Conservation (phyloP, 148 eudicot genomes). For the Vaccinium corymbosum region DNA sequence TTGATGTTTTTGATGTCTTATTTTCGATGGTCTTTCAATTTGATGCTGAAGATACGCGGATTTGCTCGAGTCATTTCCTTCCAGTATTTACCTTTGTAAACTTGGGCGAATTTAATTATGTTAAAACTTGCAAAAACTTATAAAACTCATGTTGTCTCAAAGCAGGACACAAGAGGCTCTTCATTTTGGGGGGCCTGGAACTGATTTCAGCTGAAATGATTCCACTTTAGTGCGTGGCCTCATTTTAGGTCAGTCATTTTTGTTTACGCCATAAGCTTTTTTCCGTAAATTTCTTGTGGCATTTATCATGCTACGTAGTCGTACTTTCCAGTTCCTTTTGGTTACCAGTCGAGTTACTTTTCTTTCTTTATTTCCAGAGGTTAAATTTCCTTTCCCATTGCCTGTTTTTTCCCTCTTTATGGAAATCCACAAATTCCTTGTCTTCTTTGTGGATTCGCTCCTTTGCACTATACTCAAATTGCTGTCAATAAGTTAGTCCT, state of each 20-base stretch:
- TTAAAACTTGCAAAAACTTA: constrained; percentile 56
- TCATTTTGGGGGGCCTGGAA: constrained; percentile 98
- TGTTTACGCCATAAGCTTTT: constrained; percentile 57
- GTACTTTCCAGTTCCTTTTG: constrained; percentile 41
- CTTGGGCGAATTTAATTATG: constrained; percentile 52
- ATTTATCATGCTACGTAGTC: constrained; percentile 50
- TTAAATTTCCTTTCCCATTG: constrained; percentile 21
- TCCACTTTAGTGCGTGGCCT: constrained; percentile 94
- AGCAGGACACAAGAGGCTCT: constrained; percentile 99
- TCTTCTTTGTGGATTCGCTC: constrained; percentile 14
- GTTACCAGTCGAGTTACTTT: constrained; percentile 27
- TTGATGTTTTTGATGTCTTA: constrained; percentile 32
- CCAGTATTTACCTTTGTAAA: constrained; percentile 59
- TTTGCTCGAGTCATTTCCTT: constrained; percentile 56
- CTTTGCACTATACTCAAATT: neutral
- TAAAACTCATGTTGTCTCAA: constrained; percentile 82
- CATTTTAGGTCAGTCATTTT: constrained; percentile 86
- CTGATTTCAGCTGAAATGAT: constrained; percentile 95
- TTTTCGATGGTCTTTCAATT: constrained; percentile 29
- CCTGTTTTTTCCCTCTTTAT: constrained; percentile 15
- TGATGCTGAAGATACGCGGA: constrained; percentile 36
- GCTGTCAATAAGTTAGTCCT: neutral
- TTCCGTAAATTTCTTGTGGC: constrained; percentile 51
- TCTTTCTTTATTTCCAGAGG: constrained; percentile 23
- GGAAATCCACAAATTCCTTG: constrained; percentile 20